A percentile compares a stretch with the other conserved stretches of the same genome.
Evolutionary conservation across 2,329 filamentous ascomycete species (phyloP).

Genomic region (Alternaria ventricosa): DNA sequence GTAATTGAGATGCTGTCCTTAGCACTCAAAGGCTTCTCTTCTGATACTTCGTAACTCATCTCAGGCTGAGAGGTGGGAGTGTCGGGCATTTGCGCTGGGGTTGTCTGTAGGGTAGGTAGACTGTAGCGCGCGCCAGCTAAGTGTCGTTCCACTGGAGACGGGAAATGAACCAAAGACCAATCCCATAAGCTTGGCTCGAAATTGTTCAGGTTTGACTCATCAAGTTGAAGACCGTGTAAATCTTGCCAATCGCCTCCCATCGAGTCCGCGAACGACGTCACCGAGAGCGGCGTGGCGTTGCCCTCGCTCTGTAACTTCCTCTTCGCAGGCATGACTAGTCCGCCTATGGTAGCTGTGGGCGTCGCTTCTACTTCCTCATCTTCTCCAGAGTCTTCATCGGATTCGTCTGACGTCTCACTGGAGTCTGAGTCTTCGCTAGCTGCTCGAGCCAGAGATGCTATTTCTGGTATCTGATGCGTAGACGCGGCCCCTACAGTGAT

Average conservation of each 20-base stretch:
- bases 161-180: conserved; percentile 45
- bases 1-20: conserved; percentile 71
- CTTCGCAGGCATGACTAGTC: conserved; percentile 32
- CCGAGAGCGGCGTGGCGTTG: conserved; percentile 45
- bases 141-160: conserved; percentile 32
- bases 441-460: conserved; percentile 19
- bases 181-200: conserved; percentile 47
- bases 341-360: conserved; percentile 24
- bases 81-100: conserved; percentile 33
- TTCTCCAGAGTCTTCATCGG: conserved; percentile 32
- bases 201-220: conserved; percentile 31
- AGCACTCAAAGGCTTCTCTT: conserved; percentile 51
- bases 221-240: conserved; percentile 33
- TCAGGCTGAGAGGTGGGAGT: conserved; percentile 46
- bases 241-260: conserved; percentile 38
- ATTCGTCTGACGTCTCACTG: conserved; percentile 32
- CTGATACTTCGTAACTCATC: conserved; percentile 26
- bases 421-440: conserved; percentile 37
- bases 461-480: conserved; percentile 22
- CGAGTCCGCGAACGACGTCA: conserved; percentile 45
- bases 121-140: conserved; percentile 29
- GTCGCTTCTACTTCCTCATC: conserved; percentile 16
- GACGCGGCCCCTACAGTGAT: conserved; percentile 36
- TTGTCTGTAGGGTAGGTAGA: conserved; percentile 37
- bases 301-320: conserved; percentile 45